Percentiles rank a stretch among this genome's conserved stretches.
Conservation (phyloP, 225 moss, liverwort and hornwort species). For the Pseudoscleropodium purum region DNA sequence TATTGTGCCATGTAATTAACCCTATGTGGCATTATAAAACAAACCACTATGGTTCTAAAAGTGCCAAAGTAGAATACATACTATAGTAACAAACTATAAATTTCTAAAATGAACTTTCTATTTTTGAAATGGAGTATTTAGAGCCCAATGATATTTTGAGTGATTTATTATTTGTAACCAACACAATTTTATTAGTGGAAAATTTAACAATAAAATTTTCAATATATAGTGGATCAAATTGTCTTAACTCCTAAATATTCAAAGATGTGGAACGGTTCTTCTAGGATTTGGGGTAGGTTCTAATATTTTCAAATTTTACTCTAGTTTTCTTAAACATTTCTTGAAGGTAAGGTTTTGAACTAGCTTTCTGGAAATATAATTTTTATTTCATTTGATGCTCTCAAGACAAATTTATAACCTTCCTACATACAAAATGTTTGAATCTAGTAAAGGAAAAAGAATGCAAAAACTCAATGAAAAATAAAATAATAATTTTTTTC, state of each 20-base stretch:
- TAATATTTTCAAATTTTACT: background rate
- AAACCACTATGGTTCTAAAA: background rate
- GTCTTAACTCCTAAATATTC: background rate
- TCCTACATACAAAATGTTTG: accelerated
- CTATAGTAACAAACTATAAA: background rate
- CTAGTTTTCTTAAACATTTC: background rate
- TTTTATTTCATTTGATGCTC: background rate
- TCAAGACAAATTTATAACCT: accelerated
- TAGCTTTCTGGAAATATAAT: too few species aligned
- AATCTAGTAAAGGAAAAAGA: background rate
- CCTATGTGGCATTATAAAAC: accelerated
- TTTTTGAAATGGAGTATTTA: background rate
- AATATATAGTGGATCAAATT: background rate
- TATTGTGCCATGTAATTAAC: background rate
- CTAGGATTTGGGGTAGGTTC: accelerated
- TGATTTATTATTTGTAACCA: too few species aligned
- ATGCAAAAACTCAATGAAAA: background rate
- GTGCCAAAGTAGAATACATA: background rate
- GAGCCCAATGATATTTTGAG: background rate
- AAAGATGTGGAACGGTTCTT: background rate
- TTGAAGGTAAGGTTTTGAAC: background rate
- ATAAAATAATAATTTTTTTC: background rate
- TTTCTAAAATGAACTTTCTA: background rate
- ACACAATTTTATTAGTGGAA: background rate
- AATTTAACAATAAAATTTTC: too few species aligned